A percentile compares a stretch with the other conserved stretches of the same genome.
These are phyloP conservation scores for Cladosporium halotolerans DNA, from an alignment of 2,329 filamentous ascomycete species.

Conservation along the genomic window DNA sequence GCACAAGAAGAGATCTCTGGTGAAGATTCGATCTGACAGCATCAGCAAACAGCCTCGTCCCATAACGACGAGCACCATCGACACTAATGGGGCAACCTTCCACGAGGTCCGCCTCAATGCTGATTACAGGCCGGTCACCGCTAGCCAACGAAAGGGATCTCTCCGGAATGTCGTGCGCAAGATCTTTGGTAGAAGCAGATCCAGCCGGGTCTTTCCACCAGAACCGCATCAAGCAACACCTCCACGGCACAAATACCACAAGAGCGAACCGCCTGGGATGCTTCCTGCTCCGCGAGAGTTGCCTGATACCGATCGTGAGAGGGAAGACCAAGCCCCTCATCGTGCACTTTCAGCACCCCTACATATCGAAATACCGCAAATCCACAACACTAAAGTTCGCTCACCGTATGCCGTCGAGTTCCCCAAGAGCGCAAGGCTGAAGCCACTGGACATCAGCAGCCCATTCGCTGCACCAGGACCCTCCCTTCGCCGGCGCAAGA, in stretches of 20 bases:
- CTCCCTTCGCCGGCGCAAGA: slow-evolving; percentile 26
- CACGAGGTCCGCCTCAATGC: slow-evolving; percentile 11
- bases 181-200: slow-evolving; percentile 30
- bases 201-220: slow-evolving; percentile 18
- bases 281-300: slow-evolving; percentile 17
- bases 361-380: slow-evolving; percentile 12
- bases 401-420: slow-evolving; percentile 33
- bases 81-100: background rate
- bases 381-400: slow-evolving; percentile 13
- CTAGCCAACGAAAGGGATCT: slow-evolving; percentile 25
- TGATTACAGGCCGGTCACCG: slow-evolving; percentile 12
- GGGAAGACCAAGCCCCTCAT: slow-evolving; percentile 12
- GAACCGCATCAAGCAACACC: slow-evolving; percentile 11
- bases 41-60: background rate
- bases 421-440: slow-evolving; percentile 30
- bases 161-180: slow-evolving; percentile 31
- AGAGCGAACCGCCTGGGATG: slow-evolving; percentile 22
- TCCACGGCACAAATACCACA: slow-evolving; percentile 28
- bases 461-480: slow-evolving; percentile 25
- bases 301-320: background rate
- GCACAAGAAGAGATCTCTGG: slow-evolving; percentile 8
- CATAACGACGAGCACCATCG: background rate
- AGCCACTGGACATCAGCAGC: slow-evolving; percentile 30
- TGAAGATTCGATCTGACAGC: slow-evolving; percentile 3
- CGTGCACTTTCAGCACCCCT: slow-evolving; percentile 21